Conservation (phyloP, 805 yeast species). For the Pichia ethanolica region DNA sequence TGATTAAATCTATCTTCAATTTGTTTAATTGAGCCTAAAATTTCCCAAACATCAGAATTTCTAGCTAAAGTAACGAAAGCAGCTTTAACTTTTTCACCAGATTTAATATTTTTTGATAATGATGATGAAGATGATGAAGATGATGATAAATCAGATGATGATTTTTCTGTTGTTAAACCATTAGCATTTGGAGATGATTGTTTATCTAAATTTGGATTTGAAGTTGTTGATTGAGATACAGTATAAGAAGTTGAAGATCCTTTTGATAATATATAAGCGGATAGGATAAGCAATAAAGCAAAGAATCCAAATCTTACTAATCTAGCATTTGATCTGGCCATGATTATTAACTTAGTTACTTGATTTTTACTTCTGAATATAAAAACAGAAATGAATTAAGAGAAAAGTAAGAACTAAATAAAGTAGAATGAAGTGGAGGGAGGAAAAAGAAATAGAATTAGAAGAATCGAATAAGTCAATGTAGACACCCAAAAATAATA, state of each 20-base stretch:
- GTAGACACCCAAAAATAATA: no score
- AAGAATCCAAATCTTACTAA: slow-evolving; percentile 41
- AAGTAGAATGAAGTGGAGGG: no score
- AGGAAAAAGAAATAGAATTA: no score
- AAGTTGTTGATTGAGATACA: slow-evolving; percentile 2
- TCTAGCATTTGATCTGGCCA: slow-evolving; percentile 44
- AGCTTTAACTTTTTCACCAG: slow-evolving; percentile 49
- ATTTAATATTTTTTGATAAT: background rate
- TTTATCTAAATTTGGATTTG: background rate
- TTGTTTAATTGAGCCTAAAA: slow-evolving; percentile 59
- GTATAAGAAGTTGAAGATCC: slow-evolving; percentile 34
- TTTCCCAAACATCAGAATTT: slow-evolving; percentile 58
- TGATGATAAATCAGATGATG: slow-evolving; percentile 4
- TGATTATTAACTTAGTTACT: slow-evolving; percentile 4
- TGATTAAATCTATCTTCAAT: slow-evolving; percentile 87
- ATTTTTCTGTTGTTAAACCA: background rate
- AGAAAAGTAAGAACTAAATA: no score
- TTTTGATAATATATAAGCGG: slow-evolving; percentile 41
- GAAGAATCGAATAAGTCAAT: no score
- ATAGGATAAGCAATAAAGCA: slow-evolving; percentile 37
- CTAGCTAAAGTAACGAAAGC: slow-evolving; percentile 77
- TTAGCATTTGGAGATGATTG: background rate
- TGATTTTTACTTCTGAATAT: no score
- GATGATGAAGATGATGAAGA: background rate
- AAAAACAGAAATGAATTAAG: no score